Base-by-base conservation (phyloP, 495 filamentous ascomycete species). In the Aspergillus biplanus region DNA sequence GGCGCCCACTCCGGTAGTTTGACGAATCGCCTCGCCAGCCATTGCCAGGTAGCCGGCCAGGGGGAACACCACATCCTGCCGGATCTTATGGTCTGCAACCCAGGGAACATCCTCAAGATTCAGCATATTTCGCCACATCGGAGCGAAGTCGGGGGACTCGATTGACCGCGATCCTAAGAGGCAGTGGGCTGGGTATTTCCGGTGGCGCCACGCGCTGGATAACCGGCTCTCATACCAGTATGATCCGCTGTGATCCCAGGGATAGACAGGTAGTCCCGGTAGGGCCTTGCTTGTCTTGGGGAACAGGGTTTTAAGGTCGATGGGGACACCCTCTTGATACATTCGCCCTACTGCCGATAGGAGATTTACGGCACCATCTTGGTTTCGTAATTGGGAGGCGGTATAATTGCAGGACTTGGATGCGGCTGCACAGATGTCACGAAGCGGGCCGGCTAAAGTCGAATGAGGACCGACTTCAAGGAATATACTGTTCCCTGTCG, bases 401-500 rank as follows among this genome's bases (percentile, higher is more conserved):
- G 11, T 16, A 18, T 16, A 48, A 48, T 13, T 48, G n/a, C 46
- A 48, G 16, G 9, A 18, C 46, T 13, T 48, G 13, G 46, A 15
- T n/a, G 46, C 5, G 13, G n/a, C 46, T 13, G 46, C 1, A 48
- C n/a, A 48, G n/a, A 57, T 44, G 34, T 57, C 11, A 0, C 16
- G 13, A 13, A 57, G 16, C 7, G 54, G 54, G 1, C 54, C 54
- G 7, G 16, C 35, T 7, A 57, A 35, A 6, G 54, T 31, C 13
- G 15, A 11, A 46, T 57, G 54, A 11, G 54, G 54, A 11, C 54
- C 54, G 4, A 57, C 35, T 27, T 57, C 54, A 18, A 16, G 16
- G 13, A 7, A 13, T 7, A 48, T 16, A 18, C 7, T 15, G 13
- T 11, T 5, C 11, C 6, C 32, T 31, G 7, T 31, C 33, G 2